Evolutionary conservation across 2,329 filamentous ascomycete genomes (phyloP), one percentile per base, ranked within the genome.

Genomic region (Botrytis deweyae): DNA sequence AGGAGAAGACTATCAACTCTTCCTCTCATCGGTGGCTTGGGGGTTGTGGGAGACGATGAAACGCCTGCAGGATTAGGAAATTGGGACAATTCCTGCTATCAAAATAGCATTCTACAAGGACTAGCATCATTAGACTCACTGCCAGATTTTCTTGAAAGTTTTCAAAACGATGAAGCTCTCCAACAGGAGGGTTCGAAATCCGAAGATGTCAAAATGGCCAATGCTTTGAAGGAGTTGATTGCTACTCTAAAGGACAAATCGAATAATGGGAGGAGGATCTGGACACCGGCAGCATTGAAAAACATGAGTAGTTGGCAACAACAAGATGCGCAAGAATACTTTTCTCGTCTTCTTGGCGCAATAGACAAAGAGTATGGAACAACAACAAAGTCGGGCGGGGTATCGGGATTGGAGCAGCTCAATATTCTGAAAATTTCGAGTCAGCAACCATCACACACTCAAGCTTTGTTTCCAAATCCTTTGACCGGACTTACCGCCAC

Each of bases 291-390:
- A 0, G 89, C 92, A 72, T 85, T 98, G 64, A 97, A 97, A 83
- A 95, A 91, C 16, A 97, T 98, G 91, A 95, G 92, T 82, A 97
- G 93, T 44, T 97, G 93, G 89, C 93, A 97, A 78, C 96, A 98
- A 81, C 96, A 99, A 83, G 96, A 99, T 83, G 96, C 96, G 8
- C 96, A 98, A 81, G 96, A 99, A 82, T 99, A 98, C 82, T 98
- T 93, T 79, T 95, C 94, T 25, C 97, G 95, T 79, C 87, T 99
- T 22, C 83, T 98, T 66, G 94, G 95, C 77, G 91, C 95, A 78
- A 86, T 97, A 42, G 93, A 98, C 79, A 92, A 91, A 79, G 93
- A 97, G 80, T 86, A 93, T 59, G 84, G 85, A 33, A 87, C 86
- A 77, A 86, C 86, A 64, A 84, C 82, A 40, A 76, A 75, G 36